Percentiles rank a stretch among this genome's conserved stretches.
These are phyloP conservation scores for Stenocarpella maydis DNA, from an alignment of 2,329 filamentous ascomycete genomes.

Conservation along the genomic window DNA sequence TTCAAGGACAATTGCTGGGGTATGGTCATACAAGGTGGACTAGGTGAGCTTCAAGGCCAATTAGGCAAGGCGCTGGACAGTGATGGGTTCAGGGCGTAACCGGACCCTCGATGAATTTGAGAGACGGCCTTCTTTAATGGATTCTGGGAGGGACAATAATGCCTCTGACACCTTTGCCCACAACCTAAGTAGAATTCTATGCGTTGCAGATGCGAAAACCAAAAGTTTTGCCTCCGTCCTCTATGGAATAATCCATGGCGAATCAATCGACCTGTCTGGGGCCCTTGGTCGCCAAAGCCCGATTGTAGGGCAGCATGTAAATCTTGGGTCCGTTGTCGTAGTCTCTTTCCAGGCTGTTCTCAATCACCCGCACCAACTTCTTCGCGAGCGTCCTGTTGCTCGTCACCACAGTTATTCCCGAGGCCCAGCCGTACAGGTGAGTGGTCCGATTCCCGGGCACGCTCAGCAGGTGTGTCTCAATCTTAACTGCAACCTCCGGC, in stretches of 20 bases:
- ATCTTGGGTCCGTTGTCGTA: conserved; percentile 32
- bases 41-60: no score
- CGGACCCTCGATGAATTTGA: no score
- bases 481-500: conserved; percentile 24
- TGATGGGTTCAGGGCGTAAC: no score
- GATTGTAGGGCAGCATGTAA: conserved; percentile 28
- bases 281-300: conserved; percentile 34
- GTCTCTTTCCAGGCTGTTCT: conserved; percentile 27
- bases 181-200: no score
- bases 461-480: conserved; percentile 23
- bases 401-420: conserved; percentile 25
- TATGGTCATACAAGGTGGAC: no score
- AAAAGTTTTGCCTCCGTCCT: background rate
- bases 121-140: background rate
- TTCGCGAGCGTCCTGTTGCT: conserved; percentile 29
- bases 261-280: conserved; percentile 20
- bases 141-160: background rate
- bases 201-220: background rate
- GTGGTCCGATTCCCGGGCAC: conserved; percentile 29
- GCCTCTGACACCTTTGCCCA: no score
- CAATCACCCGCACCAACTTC: conserved; percentile 28
- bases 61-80: no score
- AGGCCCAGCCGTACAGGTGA: conserved; percentile 26
- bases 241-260: background rate
- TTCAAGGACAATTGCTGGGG: no score